Percentiles rank a stretch among this genome's conserved stretches.
Evolutionary conservation across 2,329 filamentous ascomycete genomes (phyloP).

Genomic region (Helicocarpus griseus): DNA sequence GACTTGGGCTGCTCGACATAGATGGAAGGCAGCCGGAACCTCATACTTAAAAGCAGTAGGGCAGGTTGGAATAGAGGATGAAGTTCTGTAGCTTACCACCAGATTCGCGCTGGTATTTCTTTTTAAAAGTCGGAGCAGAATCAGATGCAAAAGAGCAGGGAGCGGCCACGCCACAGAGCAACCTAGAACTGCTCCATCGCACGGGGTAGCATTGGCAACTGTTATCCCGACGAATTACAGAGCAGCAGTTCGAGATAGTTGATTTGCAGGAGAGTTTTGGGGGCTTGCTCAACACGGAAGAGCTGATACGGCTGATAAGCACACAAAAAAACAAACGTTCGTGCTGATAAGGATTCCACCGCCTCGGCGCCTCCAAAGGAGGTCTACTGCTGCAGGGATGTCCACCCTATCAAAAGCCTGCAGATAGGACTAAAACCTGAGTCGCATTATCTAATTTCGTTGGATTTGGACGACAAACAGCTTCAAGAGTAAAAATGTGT

Average conservation of each 20-base stretch:
- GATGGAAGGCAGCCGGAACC: constrained; percentile 30
- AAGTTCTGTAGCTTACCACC: neutral
- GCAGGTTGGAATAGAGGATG: neutral
- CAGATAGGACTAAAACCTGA: neutral
- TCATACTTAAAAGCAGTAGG: constrained; percentile 10
- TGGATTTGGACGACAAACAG: too few species aligned
- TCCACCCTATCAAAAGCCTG: neutral
- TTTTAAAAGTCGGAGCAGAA: neutral
- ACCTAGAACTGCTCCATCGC: neutral
- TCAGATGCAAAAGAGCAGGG: neutral
- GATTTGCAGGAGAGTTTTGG: neutral
- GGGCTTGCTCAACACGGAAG: neutral
- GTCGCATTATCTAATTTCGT: too few species aligned
- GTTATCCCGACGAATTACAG: neutral
- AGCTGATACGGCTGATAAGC: neutral
- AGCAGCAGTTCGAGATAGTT: neutral
- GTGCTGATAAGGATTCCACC: neutral
- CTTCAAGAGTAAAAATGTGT: too few species aligned
- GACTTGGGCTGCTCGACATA: constrained; percentile 38
- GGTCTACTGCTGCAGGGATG: neutral
- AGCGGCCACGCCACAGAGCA: too few species aligned
- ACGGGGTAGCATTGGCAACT: neutral
- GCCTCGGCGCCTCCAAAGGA: neutral
- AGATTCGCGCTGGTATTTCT: neutral
- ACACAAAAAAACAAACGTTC: neutral